Evolutionary conservation across 2,329 filamentous ascomycete genomes (phyloP).

Genomic region (Ophiognomonia clavigignenti-juglandacearum): DNA sequence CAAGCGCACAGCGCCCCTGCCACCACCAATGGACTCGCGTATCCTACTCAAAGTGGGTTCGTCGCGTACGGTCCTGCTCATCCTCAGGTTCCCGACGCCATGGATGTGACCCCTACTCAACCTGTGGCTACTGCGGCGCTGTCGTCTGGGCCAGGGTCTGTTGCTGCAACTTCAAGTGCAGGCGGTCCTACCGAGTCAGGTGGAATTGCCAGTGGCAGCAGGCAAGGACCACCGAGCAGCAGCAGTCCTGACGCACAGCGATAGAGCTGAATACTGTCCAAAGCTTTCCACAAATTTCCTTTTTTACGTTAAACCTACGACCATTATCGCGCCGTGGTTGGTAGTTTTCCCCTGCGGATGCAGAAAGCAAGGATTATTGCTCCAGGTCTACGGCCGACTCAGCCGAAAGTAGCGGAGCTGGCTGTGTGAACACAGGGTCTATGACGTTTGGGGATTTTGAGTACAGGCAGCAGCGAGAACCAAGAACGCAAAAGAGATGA

Average conservation of each 20-base stretch:
- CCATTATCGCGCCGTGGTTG: neutral
- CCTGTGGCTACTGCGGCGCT: conserved; percentile 8
- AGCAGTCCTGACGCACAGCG: conserved; percentile 9
- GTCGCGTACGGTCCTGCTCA: neutral
- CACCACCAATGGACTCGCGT: neutral
- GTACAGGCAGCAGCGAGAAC: neutral
- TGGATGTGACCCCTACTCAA: conserved; percentile 11
- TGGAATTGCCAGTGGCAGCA: conserved; percentile 3
- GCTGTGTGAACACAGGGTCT: too few relatives aligned
- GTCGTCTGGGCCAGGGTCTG: conserved; percentile 6
- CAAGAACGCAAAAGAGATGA: neutral
- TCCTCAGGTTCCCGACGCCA: conserved; percentile 6
- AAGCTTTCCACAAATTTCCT: too few relatives aligned
- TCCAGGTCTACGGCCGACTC: too few relatives aligned
- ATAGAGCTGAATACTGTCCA: neutral
- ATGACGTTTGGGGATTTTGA: neutral
- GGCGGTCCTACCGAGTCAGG: neutral
- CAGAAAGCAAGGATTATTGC: too few relatives aligned
- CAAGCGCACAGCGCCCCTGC: conserved; percentile 3
- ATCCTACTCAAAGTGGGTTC: neutral
- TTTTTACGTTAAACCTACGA: too few relatives aligned
- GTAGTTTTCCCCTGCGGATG: neutral
- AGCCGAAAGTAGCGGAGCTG: too few relatives aligned
- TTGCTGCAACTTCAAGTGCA: neutral
- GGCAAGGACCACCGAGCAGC: conserved; percentile 8